phyloP scores from a whole-genome alignment of 176 grass and related monocot species.

The Zea luxurians region DNA sequence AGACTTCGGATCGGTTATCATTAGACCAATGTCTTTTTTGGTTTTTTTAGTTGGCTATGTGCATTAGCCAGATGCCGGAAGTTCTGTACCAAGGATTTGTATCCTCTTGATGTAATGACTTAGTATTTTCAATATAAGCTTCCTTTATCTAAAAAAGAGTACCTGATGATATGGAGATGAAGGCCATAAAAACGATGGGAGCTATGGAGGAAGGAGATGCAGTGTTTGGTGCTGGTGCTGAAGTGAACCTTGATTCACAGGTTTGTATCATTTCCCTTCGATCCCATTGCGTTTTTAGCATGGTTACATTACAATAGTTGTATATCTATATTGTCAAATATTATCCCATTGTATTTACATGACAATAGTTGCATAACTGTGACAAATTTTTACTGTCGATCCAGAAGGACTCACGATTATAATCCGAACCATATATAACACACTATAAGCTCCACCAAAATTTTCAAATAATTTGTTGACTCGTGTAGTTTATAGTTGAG shows the following conservation, averaged over 20 bases:
- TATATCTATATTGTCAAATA: background rate
- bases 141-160: no score
- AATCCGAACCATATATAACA: background rate
- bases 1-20: no score
- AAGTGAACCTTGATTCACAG: slow-evolving; percentile 96
- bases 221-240: slow-evolving; percentile 80
- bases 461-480: background rate
- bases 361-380: background rate
- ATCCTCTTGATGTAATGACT: no score
- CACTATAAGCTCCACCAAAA: background rate
- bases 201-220: slow-evolving; percentile 94
- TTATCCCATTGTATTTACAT: background rate
- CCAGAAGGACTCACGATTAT: background rate
- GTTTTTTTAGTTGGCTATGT: no score
- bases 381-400: background rate
- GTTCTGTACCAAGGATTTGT: no score
- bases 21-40: no score
- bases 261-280: slow-evolving; percentile 40
- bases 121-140: no score
- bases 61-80: no score
- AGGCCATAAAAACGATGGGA: slow-evolving; percentile 91
- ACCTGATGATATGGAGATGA: slow-evolving; percentile 84
- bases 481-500: slow-evolving; percentile 12
- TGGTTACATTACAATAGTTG: background rate
- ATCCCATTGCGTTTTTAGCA: no score